A percentile compares a stretch with the other conserved stretches of the same genome.
These are phyloP conservation scores for Crithidia mellificae DNA, from an alignment of 208 protist genomes.

Conservation along the genomic window DNA sequence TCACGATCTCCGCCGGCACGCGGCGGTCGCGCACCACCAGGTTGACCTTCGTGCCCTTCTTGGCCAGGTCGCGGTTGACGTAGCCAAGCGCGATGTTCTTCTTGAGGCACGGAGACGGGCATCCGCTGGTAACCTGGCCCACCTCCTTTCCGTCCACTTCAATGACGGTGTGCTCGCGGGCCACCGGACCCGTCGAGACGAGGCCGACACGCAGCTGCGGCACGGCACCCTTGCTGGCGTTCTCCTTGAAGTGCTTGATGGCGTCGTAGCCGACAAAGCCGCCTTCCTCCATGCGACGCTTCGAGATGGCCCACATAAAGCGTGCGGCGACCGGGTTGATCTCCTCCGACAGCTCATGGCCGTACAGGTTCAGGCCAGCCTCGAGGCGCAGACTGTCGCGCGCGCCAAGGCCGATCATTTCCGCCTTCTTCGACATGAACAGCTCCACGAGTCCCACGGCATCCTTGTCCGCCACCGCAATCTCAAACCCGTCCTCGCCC, in stretches of 20 bases:
- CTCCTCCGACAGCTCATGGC: constrained; percentile 95
- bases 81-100: constrained; percentile 93
- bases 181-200: constrained; percentile 86
- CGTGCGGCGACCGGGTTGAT: constrained; percentile 94
- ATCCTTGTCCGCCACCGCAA: constrained; percentile 66
- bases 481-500: constrained; percentile 99
- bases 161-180: constrained; percentile 80
- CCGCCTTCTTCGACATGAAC: constrained; percentile 50
- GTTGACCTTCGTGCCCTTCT: constrained; percentile 77
- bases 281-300: constrained; percentile 91
- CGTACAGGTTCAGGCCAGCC: constrained; percentile 98
- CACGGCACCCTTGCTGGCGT: constrained; percentile 48
- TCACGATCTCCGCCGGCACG: constrained; percentile 71
- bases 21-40: constrained; percentile 90
- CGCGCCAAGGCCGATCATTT: constrained; percentile 92
- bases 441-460: constrained; percentile 55
- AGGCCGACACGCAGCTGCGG: constrained; percentile 89
- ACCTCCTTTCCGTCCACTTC: constrained; percentile 71
- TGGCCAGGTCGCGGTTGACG: constrained; percentile 70
- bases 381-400: constrained; percentile 97
- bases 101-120: constrained; percentile 85
- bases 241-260: constrained; percentile 65
- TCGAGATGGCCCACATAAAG: constrained; percentile 95
- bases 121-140: constrained; percentile 92
- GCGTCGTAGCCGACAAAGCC: constrained; percentile 93